Conservation (phyloP, 768 basidiomycete genomes). For the Podaxis mareebaensis region DNA sequence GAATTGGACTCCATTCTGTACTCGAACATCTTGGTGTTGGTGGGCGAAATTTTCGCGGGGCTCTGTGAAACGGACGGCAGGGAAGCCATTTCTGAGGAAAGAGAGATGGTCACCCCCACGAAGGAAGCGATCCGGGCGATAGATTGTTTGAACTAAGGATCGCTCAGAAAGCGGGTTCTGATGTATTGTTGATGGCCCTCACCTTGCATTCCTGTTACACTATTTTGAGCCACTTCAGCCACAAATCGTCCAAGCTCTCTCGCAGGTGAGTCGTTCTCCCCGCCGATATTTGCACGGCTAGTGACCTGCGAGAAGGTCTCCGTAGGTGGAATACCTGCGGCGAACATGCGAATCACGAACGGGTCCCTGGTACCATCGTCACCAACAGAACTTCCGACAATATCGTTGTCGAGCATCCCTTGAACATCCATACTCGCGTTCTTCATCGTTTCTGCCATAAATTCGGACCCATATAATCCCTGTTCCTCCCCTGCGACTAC, state of each 20-base stretch:
- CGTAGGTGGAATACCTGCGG: constrained; percentile 48
- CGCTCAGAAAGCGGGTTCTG: neutral
- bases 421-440: constrained; percentile 49
- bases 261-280: constrained; percentile 55
- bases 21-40: constrained; percentile 57
- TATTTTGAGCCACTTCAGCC: constrained; percentile 50
- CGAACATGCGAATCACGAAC: constrained; percentile 52
- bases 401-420: constrained; percentile 60
- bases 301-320: constrained; percentile 39
- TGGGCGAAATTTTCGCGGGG: constrained; percentile 59
- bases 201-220: constrained; percentile 52
- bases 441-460: constrained; percentile 45
- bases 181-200: constrained; percentile 20
- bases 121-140: constrained; percentile 53
- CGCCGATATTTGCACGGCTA: constrained; percentile 41
- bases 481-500: constrained; percentile 57
- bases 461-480: constrained; percentile 47
- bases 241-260: constrained; percentile 53
- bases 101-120: constrained; percentile 57
- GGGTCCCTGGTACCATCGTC: constrained; percentile 49
- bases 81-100: constrained; percentile 50
- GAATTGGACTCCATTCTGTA: constrained; percentile 52
- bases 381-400: constrained; percentile 51
- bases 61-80: constrained; percentile 58
- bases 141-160: constrained; percentile 46